phyloP scores from a whole-genome alignment of 495 filamentous ascomycete genomes.

The Podospora appendiculata region DNA sequence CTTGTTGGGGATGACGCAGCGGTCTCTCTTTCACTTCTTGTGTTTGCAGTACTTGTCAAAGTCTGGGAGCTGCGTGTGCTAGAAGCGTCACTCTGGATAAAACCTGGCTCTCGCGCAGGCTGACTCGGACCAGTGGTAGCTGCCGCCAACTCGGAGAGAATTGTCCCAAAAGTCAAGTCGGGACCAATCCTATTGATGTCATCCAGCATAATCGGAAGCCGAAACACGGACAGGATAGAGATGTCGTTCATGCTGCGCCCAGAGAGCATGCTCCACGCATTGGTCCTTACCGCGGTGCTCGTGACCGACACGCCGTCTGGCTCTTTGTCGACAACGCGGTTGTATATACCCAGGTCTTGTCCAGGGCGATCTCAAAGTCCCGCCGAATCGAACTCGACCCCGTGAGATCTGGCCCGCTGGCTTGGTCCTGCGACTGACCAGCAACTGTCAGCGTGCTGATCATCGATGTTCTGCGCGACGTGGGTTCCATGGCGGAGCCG shows the following conservation, averaged over 20 bases:
- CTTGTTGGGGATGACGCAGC: too few species aligned
- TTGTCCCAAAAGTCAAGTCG: neutral
- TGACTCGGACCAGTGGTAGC: neutral
- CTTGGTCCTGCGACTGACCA: neutral
- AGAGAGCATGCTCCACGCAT: slow-evolving; percentile 3
- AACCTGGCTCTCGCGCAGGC: too few species aligned
- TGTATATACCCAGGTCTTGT: slow-evolving; percentile 1
- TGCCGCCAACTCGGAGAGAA: neutral
- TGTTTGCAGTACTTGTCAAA: too few species aligned
- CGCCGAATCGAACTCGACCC: neutral
- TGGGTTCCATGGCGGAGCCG: neutral
- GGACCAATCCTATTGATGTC: neutral
- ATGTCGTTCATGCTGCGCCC: slow-evolving; percentile 1
- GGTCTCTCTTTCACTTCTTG: too few species aligned
- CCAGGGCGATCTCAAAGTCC: neutral
- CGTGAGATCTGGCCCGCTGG: neutral
- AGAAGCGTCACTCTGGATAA: neutral
- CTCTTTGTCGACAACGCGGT: neutral
- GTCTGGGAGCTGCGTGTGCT: too few species aligned
- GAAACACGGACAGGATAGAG: slow-evolving; percentile 1
- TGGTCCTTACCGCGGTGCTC: neutral
- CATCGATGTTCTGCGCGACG: neutral
- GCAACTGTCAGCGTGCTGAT: neutral
- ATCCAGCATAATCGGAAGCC: neutral
- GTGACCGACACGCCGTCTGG: neutral